Evolutionary conservation across 345 rosid species (phyloP), one percentile per base, ranked within the genome.

Genomic region (Syzygium grande): DNA sequence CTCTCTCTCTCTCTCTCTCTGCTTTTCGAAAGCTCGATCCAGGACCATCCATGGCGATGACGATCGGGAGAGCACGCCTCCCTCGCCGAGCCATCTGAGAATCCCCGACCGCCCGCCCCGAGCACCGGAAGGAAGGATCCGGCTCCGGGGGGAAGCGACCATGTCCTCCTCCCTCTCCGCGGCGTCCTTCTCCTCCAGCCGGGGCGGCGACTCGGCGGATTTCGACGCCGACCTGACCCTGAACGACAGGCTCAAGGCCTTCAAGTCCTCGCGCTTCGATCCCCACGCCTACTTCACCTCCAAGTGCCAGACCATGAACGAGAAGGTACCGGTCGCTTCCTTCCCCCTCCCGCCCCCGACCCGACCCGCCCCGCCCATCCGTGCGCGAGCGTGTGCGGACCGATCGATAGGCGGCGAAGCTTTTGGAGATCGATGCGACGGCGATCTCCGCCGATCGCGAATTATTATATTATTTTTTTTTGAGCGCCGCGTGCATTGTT

Each of bases 251-350:
- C 92, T 97, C 9, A 95, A 97, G 93, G 91, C 89, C 73, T 97
- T 97, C 92, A 97, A 95, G 87, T 87, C 91, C 78, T 96, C 99
- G 11, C 87, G 46, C 27, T 96, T 97, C 89, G 97, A 97, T 87
- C 94, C 97, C 4, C 92, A 97, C 21, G 89, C 91, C 53, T 94
- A 94, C 78, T 90, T 97, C 88, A 85, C 90, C 90, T 93, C 98
- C 88, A 95, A 95, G 92, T 95, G 98, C 90, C 95, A 91, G 73
- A 91, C 87, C 86, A 95, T 96, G 98, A 93, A 91, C 89, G 99
- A 97, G 91, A 96, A 96, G 99, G 99, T 96, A 52, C 9, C 29
- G 43, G 17, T 3, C 16, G 34, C 63, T 61, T 59, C 46, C 49
- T 41, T 15, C 29, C 52, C 43, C 43, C 27, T 34, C 52, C 52